These are phyloP conservation scores for Amniculicola lignicola DNA, from an alignment of 495 filamentous ascomycete species.

Conservation along the genomic window DNA sequence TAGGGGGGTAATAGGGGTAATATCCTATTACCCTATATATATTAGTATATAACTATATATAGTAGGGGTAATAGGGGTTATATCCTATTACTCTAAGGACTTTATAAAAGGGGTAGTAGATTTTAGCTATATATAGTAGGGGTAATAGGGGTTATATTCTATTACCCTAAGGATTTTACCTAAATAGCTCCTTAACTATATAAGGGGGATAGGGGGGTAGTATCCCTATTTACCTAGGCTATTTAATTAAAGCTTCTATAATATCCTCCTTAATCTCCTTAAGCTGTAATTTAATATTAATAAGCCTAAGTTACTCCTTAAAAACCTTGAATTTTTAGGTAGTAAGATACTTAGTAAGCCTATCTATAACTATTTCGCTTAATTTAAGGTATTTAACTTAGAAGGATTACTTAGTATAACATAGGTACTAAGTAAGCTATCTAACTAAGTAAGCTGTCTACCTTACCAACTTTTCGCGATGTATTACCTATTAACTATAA, in stretches of 20 bases:
- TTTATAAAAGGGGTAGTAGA: conserved; percentile 9
- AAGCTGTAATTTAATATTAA: no score
- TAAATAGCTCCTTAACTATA: conserved; percentile 9
- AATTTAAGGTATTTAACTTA: no score
- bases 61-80: conserved; percentile 9
- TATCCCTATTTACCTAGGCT: background rate
- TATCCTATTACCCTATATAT: no score
- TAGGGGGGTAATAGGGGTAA: no score
- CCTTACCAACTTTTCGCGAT: no score
- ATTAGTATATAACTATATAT: conserved; percentile 16
- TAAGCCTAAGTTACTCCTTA: no score
- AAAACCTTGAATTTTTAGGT: background rate
- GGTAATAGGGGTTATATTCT: background rate
- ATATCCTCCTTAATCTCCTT: background rate
- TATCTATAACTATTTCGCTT: no score
- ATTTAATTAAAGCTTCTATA: background rate
- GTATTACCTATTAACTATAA: no score
- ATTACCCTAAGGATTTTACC: background rate
- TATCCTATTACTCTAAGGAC: conserved; percentile 10
- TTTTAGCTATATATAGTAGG: conserved; percentile 14
- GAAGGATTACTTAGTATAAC: no score
- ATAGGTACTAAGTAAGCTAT: no score
- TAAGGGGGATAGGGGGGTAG: background rate
- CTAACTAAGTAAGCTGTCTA: no score
- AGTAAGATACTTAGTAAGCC: background rate